A percentile compares a stretch with the other conserved stretches of the same genome.
These are phyloP conservation scores for Chamaenerion angustifolium DNA, from an alignment of 345 rosid genomes.

Conservation along the genomic window DNA sequence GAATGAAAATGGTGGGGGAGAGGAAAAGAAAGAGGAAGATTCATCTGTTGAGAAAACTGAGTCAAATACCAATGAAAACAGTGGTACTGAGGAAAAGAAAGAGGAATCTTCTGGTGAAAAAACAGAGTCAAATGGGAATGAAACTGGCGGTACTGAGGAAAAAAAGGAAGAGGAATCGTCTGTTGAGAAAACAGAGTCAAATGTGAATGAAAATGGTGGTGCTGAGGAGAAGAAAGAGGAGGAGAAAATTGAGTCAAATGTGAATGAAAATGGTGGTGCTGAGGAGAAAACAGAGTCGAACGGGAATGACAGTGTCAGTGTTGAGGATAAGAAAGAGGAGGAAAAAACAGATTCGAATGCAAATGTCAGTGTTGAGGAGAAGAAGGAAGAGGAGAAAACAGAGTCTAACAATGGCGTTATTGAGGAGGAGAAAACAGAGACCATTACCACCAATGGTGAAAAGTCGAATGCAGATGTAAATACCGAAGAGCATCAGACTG, in stretches of 20 bases:
- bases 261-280: too few relatives aligned
- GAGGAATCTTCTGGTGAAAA: too few relatives aligned
- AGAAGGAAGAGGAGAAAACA: too few relatives aligned
- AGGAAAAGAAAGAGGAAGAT: neutral
- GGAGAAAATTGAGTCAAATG: too few relatives aligned
- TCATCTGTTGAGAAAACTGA: neutral
- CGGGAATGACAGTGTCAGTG: too few relatives aligned
- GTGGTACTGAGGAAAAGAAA: neutral
- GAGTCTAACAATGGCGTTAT: too few relatives aligned
- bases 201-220: neutral
- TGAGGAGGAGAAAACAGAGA: neutral
- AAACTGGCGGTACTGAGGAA: too few relatives aligned
- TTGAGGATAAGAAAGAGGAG: too few relatives aligned
- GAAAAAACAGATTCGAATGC: too few relatives aligned
- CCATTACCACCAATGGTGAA: constrained; percentile 1
- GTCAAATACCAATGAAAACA: constrained; percentile 1
- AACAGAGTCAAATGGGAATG: neutral
- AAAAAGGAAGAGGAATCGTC: too few relatives aligned
- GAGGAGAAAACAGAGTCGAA: too few relatives aligned
- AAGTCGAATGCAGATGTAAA: constrained; percentile 7
- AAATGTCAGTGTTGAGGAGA: neutral
- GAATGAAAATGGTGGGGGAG: neutral
- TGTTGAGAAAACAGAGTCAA: neutral
- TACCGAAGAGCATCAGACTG: neutral
- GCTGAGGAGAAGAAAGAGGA: neutral